A percentile compares a stretch with the other conserved stretches of the same genome.
phyloP scores from a whole-genome alignment of 306 rosid genomes.

The Arachis stenosperma region DNA sequence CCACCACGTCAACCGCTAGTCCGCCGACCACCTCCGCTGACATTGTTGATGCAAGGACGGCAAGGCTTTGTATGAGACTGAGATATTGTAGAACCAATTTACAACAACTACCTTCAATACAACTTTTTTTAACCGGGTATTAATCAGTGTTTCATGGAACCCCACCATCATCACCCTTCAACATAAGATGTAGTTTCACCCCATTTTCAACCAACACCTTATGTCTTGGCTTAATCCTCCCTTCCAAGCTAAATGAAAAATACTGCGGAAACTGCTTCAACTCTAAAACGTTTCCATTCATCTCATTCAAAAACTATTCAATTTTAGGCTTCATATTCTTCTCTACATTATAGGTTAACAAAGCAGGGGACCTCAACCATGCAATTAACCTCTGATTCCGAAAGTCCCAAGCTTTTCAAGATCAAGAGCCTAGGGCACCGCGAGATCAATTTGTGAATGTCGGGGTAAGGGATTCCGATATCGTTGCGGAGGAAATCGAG shows the following conservation, averaged over 20 bases:
- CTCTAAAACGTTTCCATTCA: constrained; percentile 63
- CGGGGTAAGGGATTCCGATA: constrained; percentile 58
- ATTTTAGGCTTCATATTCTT: constrained; percentile 63
- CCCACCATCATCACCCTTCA: constrained; percentile 68
- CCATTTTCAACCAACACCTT: constrained; percentile 51
- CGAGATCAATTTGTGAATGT: constrained; percentile 53
- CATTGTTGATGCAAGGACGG: too few species aligned
- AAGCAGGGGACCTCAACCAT: constrained; percentile 82
- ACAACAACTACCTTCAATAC: constrained; percentile 25
- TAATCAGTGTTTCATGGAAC: constrained; percentile 56
- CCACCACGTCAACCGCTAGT: too few species aligned
- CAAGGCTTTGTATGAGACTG: too few species aligned
- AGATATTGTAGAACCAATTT: background rate
- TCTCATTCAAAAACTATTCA: constrained; percentile 64
- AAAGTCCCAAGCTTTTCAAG: constrained; percentile 48
- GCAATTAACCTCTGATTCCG: constrained; percentile 48
- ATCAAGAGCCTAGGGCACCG: too few species aligned
- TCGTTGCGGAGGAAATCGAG: constrained; percentile 78
- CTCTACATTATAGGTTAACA: constrained; percentile 58
- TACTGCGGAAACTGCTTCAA: constrained; percentile 76
- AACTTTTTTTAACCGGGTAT: constrained; percentile 47
- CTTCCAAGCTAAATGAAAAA: constrained; percentile 83
- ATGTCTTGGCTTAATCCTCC: constrained; percentile 70
- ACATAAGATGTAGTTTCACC: constrained; percentile 57
- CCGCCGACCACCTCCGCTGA: too few species aligned